Conservation (phyloP, 148 eudicot species). For the Tetragonia tetragonoides region DNA sequence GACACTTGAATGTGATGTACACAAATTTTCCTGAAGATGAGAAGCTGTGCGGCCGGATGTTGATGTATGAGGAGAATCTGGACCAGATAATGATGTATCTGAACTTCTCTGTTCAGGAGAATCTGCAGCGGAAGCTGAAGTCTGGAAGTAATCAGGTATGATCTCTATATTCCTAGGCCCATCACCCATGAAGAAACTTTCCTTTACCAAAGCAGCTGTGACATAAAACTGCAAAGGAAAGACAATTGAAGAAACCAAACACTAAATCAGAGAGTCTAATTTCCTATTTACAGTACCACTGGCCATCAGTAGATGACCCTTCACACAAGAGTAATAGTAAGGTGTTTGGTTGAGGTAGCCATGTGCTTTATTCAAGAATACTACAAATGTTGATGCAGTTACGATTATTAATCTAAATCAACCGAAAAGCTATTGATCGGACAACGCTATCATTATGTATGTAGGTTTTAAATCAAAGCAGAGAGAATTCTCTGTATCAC, state of each 20-base stretch:
- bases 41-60: constrained; percentile 31
- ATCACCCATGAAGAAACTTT: constrained; percentile 67
- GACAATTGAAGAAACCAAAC: not conserved
- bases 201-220: constrained; percentile 7
- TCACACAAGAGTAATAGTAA: not conserved
- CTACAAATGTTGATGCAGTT: not conserved
- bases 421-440: not conserved
- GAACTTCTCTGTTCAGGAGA: constrained; percentile 36
- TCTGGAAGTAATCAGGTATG: constrained; percentile 67
- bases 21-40: constrained; percentile 26
- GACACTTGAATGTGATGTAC: constrained; percentile 28
- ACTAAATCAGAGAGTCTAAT: not conserved
- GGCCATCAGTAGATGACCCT: not conserved
- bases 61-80: constrained; percentile 34
- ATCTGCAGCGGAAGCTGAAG: constrained; percentile 24
- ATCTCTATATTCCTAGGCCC: constrained; percentile 63
- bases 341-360: not conserved
- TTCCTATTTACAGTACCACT: not conserved
- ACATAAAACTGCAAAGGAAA: not conserved
- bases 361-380: not conserved
- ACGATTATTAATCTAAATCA: not conserved
- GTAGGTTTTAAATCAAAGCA: not conserved
- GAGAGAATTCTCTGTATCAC: not conserved
- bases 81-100: constrained; percentile 30
- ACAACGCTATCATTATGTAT: not conserved